Evolutionary conservation across 345 rosid species (phyloP), one percentile per base, ranked within the genome.

Genomic region (Pseudoturritis turrita): DNA sequence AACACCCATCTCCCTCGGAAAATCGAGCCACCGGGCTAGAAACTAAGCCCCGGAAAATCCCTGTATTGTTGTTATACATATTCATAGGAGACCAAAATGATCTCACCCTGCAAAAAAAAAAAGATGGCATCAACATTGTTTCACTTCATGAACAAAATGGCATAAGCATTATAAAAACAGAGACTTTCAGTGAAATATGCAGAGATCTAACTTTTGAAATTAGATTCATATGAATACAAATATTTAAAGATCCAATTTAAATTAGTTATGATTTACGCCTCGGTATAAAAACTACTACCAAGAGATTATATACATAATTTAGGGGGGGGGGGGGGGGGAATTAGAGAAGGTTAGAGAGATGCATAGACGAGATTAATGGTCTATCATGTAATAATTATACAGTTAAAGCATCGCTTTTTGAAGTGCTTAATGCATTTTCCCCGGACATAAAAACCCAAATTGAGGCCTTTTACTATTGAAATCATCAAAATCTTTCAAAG

Each of bases 1-100:
- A n/a, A 65, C 18, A 2, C 40, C 3, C 49, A 65, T 83, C 84
- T 62, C 60, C 79, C 45, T 80, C 91, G n/a, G 75, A 65, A 10
- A 80, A 57, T 25, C 87, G 77, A 70, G 76, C 31, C 61, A 18
- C 17, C 11, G 58, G 11, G 44, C n/a, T 37, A 6, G 53, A 3
- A 12, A 21, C 22, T 50, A 40, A 47, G n/a, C 46, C 22, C 6
- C 17, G 9, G 12, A 29, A 21, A 13, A 13, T 11, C 51, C 41
- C 55, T 7, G 2, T 10, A 6, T 28, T 67, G 72, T 71, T 66
- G 73, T 66, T 74, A 33, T 22, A 29, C 78, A 74, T 49, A 15
- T 55, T n/a, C 60, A 61, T 5, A 25, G 5, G 14, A 45, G 45
- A 65, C 10, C 10, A 18, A 6, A 14, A 22, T 21, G 26, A 64